Percentiles rank a stretch among this genome's conserved stretches.
Evolutionary conservation across 2,329 filamentous ascomycete species (phyloP).

Genomic region (Ophioceras dolichostomum): DNA sequence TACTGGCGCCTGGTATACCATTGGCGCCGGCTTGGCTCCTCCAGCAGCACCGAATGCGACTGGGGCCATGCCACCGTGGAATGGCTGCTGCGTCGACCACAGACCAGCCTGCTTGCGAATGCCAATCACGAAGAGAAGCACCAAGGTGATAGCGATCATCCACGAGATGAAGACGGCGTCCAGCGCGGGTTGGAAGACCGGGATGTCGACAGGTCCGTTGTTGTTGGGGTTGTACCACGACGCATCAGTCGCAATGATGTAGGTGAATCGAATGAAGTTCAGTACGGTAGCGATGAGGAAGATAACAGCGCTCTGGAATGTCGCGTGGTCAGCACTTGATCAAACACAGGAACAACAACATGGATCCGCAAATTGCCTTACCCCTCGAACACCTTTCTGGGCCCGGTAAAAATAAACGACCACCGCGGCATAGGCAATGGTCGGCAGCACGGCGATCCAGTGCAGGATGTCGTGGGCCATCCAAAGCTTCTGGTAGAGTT

Average conservation of each 20-base stretch:
- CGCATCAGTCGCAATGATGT: conserved; percentile 7
- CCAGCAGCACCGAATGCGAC: too few relatives aligned
- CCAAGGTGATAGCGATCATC: conserved; percentile 9
- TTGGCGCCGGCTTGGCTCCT: too few relatives aligned
- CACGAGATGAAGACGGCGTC: conserved; percentile 9
- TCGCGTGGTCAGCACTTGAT: too few relatives aligned
- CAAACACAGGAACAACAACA: too few relatives aligned
- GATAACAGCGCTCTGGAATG: conserved; percentile 19
- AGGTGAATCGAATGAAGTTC: conserved; percentile 13
- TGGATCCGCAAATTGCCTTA: too few relatives aligned
- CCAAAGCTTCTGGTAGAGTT: background rate
- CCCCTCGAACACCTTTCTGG: too few relatives aligned
- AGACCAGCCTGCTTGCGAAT: conserved; percentile 11
- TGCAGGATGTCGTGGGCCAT: background rate
- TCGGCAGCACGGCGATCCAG: background rate
- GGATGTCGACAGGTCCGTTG: background rate
- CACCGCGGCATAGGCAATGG: background rate
- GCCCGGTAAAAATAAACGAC: conserved; percentile 1
- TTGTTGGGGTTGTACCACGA: conserved; percentile 3
- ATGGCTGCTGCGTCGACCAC: conserved; percentile 12
- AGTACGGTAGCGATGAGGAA: conserved; percentile 19
- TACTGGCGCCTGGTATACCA: too few relatives aligned
- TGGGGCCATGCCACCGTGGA: conserved; percentile 3
- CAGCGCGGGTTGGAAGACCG: conserved; percentile 2
- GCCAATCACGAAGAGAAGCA: conserved; percentile 11